Evolutionary conservation across 2,329 filamentous ascomycete genomes (phyloP).

Genomic region (Arthrinium phaeospermum): DNA sequence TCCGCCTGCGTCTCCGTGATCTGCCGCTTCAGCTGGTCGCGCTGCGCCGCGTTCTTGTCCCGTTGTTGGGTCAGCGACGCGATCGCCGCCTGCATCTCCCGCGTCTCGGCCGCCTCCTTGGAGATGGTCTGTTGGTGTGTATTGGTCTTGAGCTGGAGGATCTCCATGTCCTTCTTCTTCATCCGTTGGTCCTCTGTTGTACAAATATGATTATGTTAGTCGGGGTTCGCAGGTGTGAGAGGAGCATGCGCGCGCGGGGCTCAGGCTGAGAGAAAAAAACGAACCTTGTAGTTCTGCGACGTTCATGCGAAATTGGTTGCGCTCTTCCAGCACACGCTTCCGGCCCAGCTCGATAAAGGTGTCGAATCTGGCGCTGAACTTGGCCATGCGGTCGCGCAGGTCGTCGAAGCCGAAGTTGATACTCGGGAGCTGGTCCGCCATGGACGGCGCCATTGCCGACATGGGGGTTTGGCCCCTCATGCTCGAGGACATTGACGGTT

Average conservation of each 20-base stretch:
- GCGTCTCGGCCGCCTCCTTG: constrained; percentile 77
- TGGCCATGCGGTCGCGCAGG: constrained; percentile 90
- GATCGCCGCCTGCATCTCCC: constrained; percentile 73
- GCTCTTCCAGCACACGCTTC: constrained; percentile 88
- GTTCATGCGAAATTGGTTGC: constrained; percentile 91
- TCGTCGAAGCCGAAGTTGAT: constrained; percentile 98
- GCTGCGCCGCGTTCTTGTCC: constrained; percentile 62
- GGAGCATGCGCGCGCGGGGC: background rate
- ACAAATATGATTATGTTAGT: background rate
- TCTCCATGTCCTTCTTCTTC: constrained; percentile 87
- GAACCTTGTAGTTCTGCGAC: constrained; percentile 88
- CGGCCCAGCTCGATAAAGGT: constrained; percentile 91
- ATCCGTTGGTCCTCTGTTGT: constrained; percentile 84
- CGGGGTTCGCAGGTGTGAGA: background rate
- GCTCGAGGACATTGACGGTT: constrained; percentile 69
- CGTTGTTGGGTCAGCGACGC: constrained; percentile 63
- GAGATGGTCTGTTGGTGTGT: constrained; percentile 76
- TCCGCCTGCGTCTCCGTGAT: constrained; percentile 72
- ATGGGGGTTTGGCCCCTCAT: constrained; percentile 61
- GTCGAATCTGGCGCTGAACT: constrained; percentile 90
- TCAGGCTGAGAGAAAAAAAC: constrained; percentile 26
- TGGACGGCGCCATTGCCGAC: constrained; percentile 65
- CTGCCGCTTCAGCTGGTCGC: constrained; percentile 63
- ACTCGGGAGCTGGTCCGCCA: constrained; percentile 80
- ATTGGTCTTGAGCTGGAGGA: constrained; percentile 72